These are phyloP conservation scores for Chalciporus chontae DNA, from an alignment of 768 basidiomycete genomes.

Conservation along the genomic window DNA sequence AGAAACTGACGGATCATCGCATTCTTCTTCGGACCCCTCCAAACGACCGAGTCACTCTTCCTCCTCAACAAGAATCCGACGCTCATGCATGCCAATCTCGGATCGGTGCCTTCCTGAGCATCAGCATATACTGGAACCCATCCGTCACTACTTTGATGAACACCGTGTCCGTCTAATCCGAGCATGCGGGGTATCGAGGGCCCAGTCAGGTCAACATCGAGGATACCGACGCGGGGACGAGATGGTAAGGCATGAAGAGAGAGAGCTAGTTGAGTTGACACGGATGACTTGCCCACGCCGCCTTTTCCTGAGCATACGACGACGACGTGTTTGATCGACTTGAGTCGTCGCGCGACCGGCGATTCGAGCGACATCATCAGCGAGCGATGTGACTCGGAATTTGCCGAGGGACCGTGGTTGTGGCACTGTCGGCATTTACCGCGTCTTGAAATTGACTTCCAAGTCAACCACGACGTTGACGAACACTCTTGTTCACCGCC, in stretches of 20 bases:
- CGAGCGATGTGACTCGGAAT: not conserved
- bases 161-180: conserved; percentile 79
- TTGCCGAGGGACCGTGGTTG: conserved; percentile 8
- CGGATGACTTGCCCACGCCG: conserved; percentile 98
- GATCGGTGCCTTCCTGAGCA: conserved; percentile 43
- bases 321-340: conserved; percentile 77
- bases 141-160: conserved; percentile 91
- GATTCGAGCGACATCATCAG: conserved; percentile 38
- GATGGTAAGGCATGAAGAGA: conserved; percentile 72
- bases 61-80: conserved; percentile 92
- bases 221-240: conserved; percentile 73
- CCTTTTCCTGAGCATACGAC: conserved; percentile 96
- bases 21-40: conserved; percentile 98
- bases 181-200: conserved; percentile 96
- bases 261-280: conserved; percentile 87
- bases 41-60: conserved; percentile 90
- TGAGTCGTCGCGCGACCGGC: conserved; percentile 68
- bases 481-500: conserved; percentile 21
- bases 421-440: conserved; percentile 27
- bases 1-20: conserved; percentile 97
- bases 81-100: conserved; percentile 89
- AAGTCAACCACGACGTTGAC: conserved; percentile 2
- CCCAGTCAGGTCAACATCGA: conserved; percentile 92
- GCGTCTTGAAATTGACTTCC: conserved; percentile 1
- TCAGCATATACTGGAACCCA: conserved; percentile 99